Conservation (phyloP, 768 basidiomycete species). For the Mycena vitilis region DNA sequence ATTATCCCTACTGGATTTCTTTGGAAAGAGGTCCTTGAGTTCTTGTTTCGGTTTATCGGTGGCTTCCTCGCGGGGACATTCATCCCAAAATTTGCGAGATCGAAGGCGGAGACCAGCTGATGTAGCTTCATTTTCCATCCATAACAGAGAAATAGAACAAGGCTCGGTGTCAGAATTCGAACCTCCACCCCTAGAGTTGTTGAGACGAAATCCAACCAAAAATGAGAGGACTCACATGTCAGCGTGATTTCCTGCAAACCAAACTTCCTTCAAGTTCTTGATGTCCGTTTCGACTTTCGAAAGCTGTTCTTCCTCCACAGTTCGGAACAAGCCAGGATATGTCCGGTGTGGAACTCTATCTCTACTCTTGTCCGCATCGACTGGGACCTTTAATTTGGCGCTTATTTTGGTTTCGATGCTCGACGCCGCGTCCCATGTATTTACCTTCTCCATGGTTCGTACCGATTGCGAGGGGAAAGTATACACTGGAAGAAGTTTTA, state of each 20-base stretch:
- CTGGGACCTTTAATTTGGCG: not conserved
- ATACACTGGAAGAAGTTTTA: slow-evolving; percentile 31
- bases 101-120: slow-evolving; percentile 41
- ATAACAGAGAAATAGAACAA: slow-evolving; percentile 40
- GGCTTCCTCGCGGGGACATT: slow-evolving; percentile 23
- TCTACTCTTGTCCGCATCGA: not conserved
- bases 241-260: slow-evolving; percentile 42
- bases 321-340: not conserved
- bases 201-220: not conserved
- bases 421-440: not conserved
- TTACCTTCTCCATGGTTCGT: not conserved
- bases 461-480: not conserved
- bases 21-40: not conserved
- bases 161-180: slow-evolving; percentile 23
- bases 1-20: not conserved
- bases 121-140: slow-evolving; percentile 49
- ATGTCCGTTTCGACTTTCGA: not conserved
- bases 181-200: slow-evolving; percentile 37
- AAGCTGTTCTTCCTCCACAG: not conserved
- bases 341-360: not conserved
- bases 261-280: slow-evolving; percentile 40
- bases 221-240: slow-evolving; percentile 37
- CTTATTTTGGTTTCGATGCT: slow-evolving; percentile 20
- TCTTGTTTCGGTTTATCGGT: slow-evolving; percentile 1
- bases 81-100: not conserved